A percentile compares a stretch with the other conserved stretches of the same genome.
These are phyloP conservation scores for Backusella morwellensis DNA, from an alignment of 192 early-diverging fungal genomes.

Conservation along the genomic window DNA sequence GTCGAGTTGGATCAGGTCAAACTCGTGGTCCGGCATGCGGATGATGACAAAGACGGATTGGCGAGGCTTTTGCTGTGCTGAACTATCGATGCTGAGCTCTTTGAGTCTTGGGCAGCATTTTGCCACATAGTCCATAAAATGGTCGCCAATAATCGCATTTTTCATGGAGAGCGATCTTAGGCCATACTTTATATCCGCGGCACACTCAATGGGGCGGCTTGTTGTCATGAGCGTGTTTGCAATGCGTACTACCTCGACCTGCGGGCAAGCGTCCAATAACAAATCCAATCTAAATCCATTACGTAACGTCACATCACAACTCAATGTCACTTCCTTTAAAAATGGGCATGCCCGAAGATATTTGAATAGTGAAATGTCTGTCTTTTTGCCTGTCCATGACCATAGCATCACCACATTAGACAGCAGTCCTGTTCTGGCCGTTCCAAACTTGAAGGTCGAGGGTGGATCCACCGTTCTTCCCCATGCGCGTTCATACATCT, in stretches of 20 bases:
- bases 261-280: background rate
- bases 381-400: conserved; percentile 13
- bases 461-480: background rate
- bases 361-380: conserved; percentile 4
- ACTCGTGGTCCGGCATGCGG: conserved; percentile 5
- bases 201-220: background rate
- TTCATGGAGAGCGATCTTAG: background rate
- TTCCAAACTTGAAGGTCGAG: background rate
- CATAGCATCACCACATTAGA: background rate
- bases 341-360: background rate
- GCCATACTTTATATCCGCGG: background rate
- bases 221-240: background rate
- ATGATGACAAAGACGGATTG: conserved; percentile 8
- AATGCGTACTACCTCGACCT: background rate
- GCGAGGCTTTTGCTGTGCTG: background rate
- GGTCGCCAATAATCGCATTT: background rate
- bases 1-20: background rate
- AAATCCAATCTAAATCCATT: conserved; percentile 9
- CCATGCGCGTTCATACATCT: conserved; percentile 2
- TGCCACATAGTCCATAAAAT: conserved; percentile 14
- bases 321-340: background rate
- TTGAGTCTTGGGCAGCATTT: background rate
- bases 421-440: background rate
- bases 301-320: background rate
- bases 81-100: background rate